Evolutionary conservation across 306 rosid species (phyloP).

Genomic region (Lathyrus sativus): DNA sequence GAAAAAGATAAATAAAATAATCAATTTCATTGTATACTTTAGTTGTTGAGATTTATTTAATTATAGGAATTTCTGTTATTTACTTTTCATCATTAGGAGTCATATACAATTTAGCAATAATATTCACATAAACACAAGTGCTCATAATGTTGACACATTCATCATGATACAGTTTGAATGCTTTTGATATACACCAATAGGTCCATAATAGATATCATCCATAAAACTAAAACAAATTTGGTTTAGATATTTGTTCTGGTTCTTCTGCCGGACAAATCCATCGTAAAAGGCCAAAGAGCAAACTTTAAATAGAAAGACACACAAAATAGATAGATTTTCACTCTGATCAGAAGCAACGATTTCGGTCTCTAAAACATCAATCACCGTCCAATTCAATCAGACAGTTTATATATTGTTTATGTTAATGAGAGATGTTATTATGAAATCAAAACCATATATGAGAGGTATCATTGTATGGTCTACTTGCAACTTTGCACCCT

Average conservation of each 20-base stretch:
- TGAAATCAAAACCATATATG: conserved; percentile 6
- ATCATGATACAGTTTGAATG: conserved; percentile 34
- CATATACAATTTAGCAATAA: conserved; percentile 23
- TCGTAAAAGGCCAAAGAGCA: too few species aligned
- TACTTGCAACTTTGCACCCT: conserved; percentile 62
- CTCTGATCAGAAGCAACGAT: too few species aligned
- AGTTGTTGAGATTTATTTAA: conserved; percentile 30
- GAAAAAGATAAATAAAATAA: conserved; percentile 30
- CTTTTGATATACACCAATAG: conserved; percentile 28
- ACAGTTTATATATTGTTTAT: conserved; percentile 6
- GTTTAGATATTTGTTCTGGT: not conserved
- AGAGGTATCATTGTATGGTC: conserved; percentile 26
- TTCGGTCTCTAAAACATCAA: too few species aligned
- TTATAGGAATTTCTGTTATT: conserved; percentile 19
- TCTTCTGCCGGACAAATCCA: too few species aligned
- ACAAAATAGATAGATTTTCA: too few species aligned
- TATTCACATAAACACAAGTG: conserved; percentile 5
- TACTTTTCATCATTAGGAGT: not conserved
- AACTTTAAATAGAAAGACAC: too few species aligned
- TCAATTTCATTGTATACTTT: conserved; percentile 19
- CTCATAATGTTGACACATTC: conserved; percentile 14
- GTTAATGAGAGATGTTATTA: conserved; percentile 36
- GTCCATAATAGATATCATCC: conserved; percentile 36
- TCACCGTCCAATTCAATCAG: too few species aligned
- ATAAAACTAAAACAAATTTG: conserved; percentile 10